These are phyloP conservation scores for Lasiosphaeria ovina DNA, from an alignment of 495 filamentous ascomycete genomes.

Conservation along the genomic window DNA sequence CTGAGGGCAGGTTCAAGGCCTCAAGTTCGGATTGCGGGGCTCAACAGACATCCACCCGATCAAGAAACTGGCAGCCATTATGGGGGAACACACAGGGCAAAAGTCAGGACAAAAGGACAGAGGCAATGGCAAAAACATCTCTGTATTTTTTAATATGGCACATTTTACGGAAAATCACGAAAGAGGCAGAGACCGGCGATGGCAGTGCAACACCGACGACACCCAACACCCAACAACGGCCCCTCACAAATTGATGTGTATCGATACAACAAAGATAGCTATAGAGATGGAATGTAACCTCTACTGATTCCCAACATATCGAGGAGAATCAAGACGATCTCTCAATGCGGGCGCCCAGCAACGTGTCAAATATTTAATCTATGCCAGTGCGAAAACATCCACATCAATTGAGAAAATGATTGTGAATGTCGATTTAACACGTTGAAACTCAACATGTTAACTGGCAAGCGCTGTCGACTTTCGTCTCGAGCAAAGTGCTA, in stretches of 20 bases:
- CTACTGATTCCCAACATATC: constrained; percentile 39
- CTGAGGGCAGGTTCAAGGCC: not conserved
- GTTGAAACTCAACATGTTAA: constrained; percentile 24
- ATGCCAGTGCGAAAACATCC: constrained; percentile 39
- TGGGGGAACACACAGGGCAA: no score
- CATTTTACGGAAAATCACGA: no score
- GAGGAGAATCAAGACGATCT: constrained; percentile 29
- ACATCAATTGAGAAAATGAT: constrained; percentile 27
- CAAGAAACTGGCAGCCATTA: not conserved
- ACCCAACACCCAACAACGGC: no score
- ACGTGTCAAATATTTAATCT: constrained; percentile 31
- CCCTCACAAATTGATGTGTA: no score
- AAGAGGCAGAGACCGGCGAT: no score
- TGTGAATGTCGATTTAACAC: constrained; percentile 32
- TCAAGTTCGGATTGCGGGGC: not conserved
- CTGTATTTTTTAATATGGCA: not conserved
- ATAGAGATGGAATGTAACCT: constrained; percentile 30
- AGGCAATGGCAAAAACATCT: not conserved
- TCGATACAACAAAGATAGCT: not conserved
- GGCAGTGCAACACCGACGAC: no score
- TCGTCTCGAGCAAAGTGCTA: constrained; percentile 1
- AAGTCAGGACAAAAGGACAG: no score
- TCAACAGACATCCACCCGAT: not conserved
- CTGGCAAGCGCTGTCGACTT: constrained; percentile 27
- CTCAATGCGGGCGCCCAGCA: constrained; percentile 39